Evolutionary conservation across 306 rosid genomes (phyloP).

Genomic region (Quercus agrifolia): DNA sequence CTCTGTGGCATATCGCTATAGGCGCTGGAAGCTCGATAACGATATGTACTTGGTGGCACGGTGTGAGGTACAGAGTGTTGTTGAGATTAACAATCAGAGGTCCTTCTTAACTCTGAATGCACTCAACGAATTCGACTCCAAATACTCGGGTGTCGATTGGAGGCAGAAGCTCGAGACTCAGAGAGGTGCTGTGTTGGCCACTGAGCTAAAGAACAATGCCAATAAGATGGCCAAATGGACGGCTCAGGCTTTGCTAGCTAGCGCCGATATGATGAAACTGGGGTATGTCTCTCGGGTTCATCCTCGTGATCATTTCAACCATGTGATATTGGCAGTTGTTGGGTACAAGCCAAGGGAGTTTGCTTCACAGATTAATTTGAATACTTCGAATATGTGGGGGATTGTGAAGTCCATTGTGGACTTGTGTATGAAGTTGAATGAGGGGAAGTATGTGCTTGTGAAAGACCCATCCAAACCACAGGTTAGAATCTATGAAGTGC

Average conservation of each 20-base stretch:
- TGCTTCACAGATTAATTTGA: constrained; percentile 74
- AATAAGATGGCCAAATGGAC: constrained; percentile 97
- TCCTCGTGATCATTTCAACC: constrained; percentile 93
- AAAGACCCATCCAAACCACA: constrained; percentile 95
- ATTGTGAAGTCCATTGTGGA: constrained; percentile 95
- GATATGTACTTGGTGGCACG: constrained; percentile 83
- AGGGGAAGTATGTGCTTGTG: constrained; percentile 87
- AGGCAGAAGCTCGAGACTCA: constrained; percentile 97
- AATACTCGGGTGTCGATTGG: constrained; percentile 91
- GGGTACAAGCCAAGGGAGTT: constrained; percentile 92
- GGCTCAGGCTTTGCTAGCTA: constrained; percentile 80
- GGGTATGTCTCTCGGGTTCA: constrained; percentile 93
- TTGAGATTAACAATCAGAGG: constrained; percentile 77
- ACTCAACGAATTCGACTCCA: constrained; percentile 80
- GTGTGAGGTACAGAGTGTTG: constrained; percentile 93
- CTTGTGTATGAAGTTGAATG: constrained; percentile 90
- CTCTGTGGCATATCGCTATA: constrained; percentile 74
- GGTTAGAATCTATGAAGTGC: constrained; percentile 94
- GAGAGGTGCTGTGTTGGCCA: constrained; percentile 95
- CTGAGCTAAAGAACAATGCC: constrained; percentile 94
- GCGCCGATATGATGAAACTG: constrained; percentile 93
- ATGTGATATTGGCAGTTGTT: constrained; percentile 84
- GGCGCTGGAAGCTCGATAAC: constrained; percentile 90
- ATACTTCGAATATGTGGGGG: constrained; percentile 88
- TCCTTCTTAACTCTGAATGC: constrained; percentile 92